These are phyloP conservation scores for Naganishia kalamii DNA, from an alignment of 768 basidiomycete species.

Conservation along the genomic window DNA sequence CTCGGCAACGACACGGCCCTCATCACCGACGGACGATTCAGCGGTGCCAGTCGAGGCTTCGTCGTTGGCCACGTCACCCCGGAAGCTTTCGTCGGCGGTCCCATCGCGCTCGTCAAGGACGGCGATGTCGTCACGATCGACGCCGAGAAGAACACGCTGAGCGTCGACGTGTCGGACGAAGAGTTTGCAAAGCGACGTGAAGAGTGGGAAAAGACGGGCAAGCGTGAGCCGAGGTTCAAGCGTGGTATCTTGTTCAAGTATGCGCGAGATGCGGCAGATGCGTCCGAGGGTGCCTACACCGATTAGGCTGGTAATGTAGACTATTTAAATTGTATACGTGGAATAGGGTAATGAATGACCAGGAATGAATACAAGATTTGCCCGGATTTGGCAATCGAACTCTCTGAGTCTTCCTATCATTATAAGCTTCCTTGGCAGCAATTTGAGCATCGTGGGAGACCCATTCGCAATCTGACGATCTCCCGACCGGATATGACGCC, in stretches of 20 bases:
- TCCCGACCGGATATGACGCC: too few relatives aligned
- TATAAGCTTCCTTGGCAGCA: too few relatives aligned
- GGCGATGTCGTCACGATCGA: conserved; percentile 68
- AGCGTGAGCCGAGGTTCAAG: conserved; percentile 60
- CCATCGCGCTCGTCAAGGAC: conserved; percentile 78
- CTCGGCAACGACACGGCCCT: conserved; percentile 69
- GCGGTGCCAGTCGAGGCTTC: conserved; percentile 68
- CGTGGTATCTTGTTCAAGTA: conserved; percentile 73
- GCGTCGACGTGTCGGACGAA: conserved; percentile 62
- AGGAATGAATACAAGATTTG: too few relatives aligned
- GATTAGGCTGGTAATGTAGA: too few relatives aligned
- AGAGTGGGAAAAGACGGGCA: conserved; percentile 66
- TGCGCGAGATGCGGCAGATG: conserved; percentile 70
- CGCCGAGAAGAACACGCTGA: conserved; percentile 75
- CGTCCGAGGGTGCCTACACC: conserved; percentile 22
- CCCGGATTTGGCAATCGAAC: too few relatives aligned
- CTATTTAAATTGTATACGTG: too few relatives aligned
- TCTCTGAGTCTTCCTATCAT: too few relatives aligned
- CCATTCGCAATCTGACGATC: too few relatives aligned
- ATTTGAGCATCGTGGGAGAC: too few relatives aligned
- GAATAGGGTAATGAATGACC: too few relatives aligned
- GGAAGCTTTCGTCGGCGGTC: conserved; percentile 50
- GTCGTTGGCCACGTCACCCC: conserved; percentile 58
- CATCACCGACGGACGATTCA: conserved; percentile 85
- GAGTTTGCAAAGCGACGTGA: conserved; percentile 59